Evolutionary conservation across 352 stramenopile species (phyloP), one percentile per base, ranked within the genome.

Genomic region (Globisporangium canariense): DNA sequence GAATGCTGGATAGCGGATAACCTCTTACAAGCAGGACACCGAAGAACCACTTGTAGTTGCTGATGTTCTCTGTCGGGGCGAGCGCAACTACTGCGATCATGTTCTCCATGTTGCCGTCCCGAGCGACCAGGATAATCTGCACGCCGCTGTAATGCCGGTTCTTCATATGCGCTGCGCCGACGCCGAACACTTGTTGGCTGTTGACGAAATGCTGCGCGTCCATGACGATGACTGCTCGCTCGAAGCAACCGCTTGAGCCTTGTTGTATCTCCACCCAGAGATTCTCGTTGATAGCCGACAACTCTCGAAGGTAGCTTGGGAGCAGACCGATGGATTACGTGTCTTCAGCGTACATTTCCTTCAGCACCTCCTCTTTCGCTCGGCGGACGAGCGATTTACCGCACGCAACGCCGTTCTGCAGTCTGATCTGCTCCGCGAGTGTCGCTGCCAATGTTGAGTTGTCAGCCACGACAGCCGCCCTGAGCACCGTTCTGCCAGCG

Each of bases 141-240:
- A 66, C 61, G 3, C 64, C 61, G 43, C 70, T 74, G 57, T 72
- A 77, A 14, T 67, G 59, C 4, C 62, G 53, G 50, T 77, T 58
- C 45, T 74, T 77, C 57, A 74, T 70, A 54, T 77, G 67, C 18
- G 58, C 64, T 4, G 62, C 64, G 18, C 73, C 64, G 0, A 65
- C 54, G 4, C 70, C 57, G 9, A 63, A 74, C 0, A 71, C 13
- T 14, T 58, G 13, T 3, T 66, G 66, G n/a, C n/a, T n/a, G 14
- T 18, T 52, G 0, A 2, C 14, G 52, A 76, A 73, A 40, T 38
- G 62, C 0, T 32, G 14, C 1, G 58, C 61, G 40, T 73, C 58
- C 5, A 73, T n/a, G 4, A 62, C 36, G 7, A 70, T 56, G 34
- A 73, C 58, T 6, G 61, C 69, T 36, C 58, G 32, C 1, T 18